A percentile compares a stretch with the other conserved stretches of the same genome.
Conservation (phyloP, 129 eudicot genomes). For the Pulicaria dysenterica region DNA sequence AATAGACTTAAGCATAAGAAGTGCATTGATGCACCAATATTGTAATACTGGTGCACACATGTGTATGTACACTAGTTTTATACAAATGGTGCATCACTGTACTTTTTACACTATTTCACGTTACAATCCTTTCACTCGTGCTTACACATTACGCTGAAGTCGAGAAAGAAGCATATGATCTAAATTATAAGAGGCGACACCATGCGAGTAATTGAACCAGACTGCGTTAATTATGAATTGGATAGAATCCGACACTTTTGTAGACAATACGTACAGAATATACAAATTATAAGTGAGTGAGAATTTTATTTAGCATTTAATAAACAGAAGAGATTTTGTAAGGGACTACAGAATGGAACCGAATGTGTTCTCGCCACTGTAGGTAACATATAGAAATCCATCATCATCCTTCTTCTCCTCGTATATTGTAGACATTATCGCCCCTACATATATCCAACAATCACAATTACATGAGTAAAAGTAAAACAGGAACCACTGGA, state of each 20-base stretch:
- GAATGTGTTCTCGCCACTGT: conserved; percentile 80
- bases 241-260: conserved; percentile 22
- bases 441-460: conserved; percentile 41
- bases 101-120: no score
- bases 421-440: conserved; percentile 64
- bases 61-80: no score
- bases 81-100: no score
- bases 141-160: no score
- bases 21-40: no score
- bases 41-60: no score
- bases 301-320: conserved; percentile 15
- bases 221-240: not conserved
- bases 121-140: no score
- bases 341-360: conserved; percentile 35
- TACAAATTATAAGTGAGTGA: conserved; percentile 7
- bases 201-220: not conserved
- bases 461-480: not conserved
- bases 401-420: conserved; percentile 77
- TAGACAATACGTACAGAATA: conserved; percentile 21
- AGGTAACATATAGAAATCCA: conserved; percentile 72
- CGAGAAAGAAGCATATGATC: no score
- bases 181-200: not conserved
- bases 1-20: no score
- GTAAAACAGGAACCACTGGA: not conserved
- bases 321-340: not conserved